Base-by-base conservation (phyloP, 2,329 filamentous ascomycete species). In the Spiromastix sp. region DNA sequence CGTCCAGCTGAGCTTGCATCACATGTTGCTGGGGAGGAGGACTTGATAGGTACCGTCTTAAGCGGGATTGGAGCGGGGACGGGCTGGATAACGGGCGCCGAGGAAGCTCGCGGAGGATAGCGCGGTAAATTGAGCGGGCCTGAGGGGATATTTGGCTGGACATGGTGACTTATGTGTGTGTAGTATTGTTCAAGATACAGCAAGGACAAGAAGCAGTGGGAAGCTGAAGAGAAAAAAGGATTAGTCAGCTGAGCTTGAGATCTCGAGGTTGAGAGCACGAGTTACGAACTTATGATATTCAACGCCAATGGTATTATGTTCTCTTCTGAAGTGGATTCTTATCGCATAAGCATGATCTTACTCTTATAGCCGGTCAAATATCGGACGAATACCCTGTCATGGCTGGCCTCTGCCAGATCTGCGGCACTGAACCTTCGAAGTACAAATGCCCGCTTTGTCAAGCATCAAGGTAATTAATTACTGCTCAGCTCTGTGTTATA, bases 71-170 rank as follows among this genome's bases (percentile, higher is more conserved):
- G 10, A 93, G 64, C 2, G 77, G 74, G 1, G 85, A 80, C 25
- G 79, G 77, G 16, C 68, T 61, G 44, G 72, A 67, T 49, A 74
- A 58, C 2, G 72, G 68, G 4, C 79, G 79, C 5, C 81, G 74
- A 2, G 89, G 89, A 6, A 95, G 77, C 65, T 95, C 86, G 59
- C 89, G 85, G 37, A 96, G 77, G 53, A 95, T 70, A 27, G 80
- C 74, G 51, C 89, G 84, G 71, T 96, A 96, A 54, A 94, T 71
- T 22, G 85, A 77, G 51, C 85, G 84, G 26, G 72, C 56, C 42
- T 68, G 57, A 25, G 61, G 50, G 30, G 58, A 28, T 21, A 48
- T 41, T 30, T 37, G 34, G 18, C 41, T 13, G 27, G 45, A 34
- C 43, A 46, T 47, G 19, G 28, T 19, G n/a, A n/a, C n/a, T n/a